Conservation (phyloP, 805 yeast species). For the Zygoascus flipseniorum region DNA sequence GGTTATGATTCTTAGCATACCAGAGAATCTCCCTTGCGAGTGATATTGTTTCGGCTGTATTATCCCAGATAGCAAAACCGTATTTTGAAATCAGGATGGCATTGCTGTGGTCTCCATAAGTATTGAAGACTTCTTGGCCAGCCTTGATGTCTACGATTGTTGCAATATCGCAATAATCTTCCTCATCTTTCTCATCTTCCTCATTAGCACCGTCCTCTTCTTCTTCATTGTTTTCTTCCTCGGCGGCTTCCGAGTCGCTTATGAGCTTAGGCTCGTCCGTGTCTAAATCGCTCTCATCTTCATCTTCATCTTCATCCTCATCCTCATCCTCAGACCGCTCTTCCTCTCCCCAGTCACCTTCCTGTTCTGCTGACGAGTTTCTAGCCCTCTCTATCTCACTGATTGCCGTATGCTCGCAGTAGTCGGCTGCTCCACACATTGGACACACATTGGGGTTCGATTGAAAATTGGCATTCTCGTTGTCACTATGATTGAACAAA, state of each 20-base stretch:
- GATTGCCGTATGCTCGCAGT: slow-evolving; percentile 32
- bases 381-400: slow-evolving; percentile 15
- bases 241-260: slow-evolving; percentile 16
- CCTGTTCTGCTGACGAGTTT: neutral
- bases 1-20: slow-evolving; percentile 25
- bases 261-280: slow-evolving; percentile 13
- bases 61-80: slow-evolving; percentile 59
- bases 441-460: slow-evolving; percentile 45
- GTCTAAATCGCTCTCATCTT: neutral
- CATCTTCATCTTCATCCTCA: neutral
- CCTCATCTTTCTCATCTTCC: slow-evolving; percentile 21
- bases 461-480: slow-evolving; percentile 63
- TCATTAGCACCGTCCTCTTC: slow-evolving; percentile 3
- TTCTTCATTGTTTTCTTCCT: neutral
- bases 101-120: slow-evolving; percentile 71
- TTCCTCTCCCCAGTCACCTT: neutral
- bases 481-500: slow-evolving; percentile 64
- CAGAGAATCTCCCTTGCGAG: slow-evolving; percentile 44
- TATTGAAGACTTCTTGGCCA: slow-evolving; percentile 64
- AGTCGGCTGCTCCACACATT: slow-evolving; percentile 39
- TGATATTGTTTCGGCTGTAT: slow-evolving; percentile 48
- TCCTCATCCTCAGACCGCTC: slow-evolving; percentile 3
- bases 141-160: slow-evolving; percentile 35
- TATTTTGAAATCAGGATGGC: slow-evolving; percentile 61
- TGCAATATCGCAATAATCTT: slow-evolving; percentile 61